Conservation (phyloP, 192 early-diverging fungal species). For the Coemansia sp. region DNA sequence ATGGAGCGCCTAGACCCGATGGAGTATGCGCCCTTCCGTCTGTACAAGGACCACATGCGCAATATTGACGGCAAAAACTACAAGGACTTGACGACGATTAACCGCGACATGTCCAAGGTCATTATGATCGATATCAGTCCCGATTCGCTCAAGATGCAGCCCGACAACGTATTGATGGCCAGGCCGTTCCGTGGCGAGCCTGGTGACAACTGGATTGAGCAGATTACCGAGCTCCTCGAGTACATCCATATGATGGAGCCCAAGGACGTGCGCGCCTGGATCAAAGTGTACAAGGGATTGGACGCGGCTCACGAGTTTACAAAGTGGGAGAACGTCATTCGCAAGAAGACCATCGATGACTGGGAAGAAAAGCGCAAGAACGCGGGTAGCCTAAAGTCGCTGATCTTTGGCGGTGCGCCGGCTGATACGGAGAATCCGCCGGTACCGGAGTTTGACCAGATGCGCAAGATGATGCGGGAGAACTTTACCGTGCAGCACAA, state of each 20-base stretch:
- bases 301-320: constrained; percentile 73
- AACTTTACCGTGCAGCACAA: constrained; percentile 72
- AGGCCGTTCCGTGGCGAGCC: constrained; percentile 87
- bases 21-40: constrained; percentile 79
- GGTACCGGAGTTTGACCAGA: constrained; percentile 64
- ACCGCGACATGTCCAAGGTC: constrained; percentile 92
- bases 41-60: constrained; percentile 91
- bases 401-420: constrained; percentile 49
- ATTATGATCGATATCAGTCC: constrained; percentile 93
- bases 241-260: constrained; percentile 70
- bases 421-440: constrained; percentile 64
- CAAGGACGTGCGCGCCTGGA: constrained; percentile 74
- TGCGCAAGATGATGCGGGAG: constrained; percentile 63
- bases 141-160: constrained; percentile 83
- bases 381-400: constrained; percentile 60
- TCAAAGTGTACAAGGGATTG: constrained; percentile 67
- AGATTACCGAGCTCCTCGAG: constrained; percentile 90
- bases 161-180: constrained; percentile 85
- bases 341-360: constrained; percentile 62
- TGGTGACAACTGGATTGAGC: constrained; percentile 78
- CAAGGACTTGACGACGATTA: constrained; percentile 89
- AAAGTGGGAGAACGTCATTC: constrained; percentile 69
- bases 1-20: constrained; percentile 90
- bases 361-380: constrained; percentile 71
- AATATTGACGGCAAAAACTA: constrained; percentile 83